Percentiles rank a stretch among this genome's conserved stretches.
Evolutionary conservation across 208 protist species (phyloP).

Genomic region (Wallacemonas rigidus): DNA sequence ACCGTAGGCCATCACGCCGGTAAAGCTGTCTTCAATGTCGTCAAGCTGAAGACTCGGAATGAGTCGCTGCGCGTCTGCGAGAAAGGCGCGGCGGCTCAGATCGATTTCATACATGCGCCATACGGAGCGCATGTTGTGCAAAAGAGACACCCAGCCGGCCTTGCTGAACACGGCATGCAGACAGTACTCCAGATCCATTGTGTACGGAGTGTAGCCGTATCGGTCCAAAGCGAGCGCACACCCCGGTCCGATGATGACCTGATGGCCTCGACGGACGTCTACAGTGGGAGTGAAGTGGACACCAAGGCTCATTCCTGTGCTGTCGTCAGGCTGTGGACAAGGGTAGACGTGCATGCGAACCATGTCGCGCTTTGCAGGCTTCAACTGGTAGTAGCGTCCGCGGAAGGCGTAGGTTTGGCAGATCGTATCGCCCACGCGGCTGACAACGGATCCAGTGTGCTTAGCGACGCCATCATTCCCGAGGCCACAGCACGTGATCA

Average conservation of each 20-base stretch:
- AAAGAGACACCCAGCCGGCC: slow-evolving; percentile 38
- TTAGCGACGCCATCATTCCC: slow-evolving; percentile 41
- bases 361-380: slow-evolving; percentile 32
- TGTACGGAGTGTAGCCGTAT: slow-evolving; percentile 61
- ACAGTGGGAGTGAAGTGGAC: slow-evolving; percentile 64
- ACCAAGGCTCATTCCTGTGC: slow-evolving; percentile 44
- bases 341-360: slow-evolving; percentile 56
- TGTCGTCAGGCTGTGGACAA: slow-evolving; percentile 28
- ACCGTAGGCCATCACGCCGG: slow-evolving; percentile 53
- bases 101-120: slow-evolving; percentile 37
- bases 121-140: slow-evolving; percentile 34
- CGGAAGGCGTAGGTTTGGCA: slow-evolving; percentile 47
- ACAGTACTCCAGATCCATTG: slow-evolving; percentile 40
- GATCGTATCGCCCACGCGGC: slow-evolving; percentile 30
- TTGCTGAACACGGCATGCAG: slow-evolving; percentile 31
- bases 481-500: slow-evolving; percentile 68
- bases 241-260: slow-evolving; percentile 62
- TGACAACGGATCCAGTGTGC: slow-evolving; percentile 24
- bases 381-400: slow-evolving; percentile 54
- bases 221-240: slow-evolving; percentile 43
- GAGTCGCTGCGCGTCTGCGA: slow-evolving; percentile 38
- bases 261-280: slow-evolving; percentile 38
- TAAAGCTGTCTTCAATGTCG: slow-evolving; percentile 43
- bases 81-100: slow-evolving; percentile 30
- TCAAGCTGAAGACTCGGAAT: slow-evolving; percentile 36